A percentile compares a stretch with the other conserved stretches of the same genome.
Conservation (phyloP, 2,329 filamentous ascomycete species). For the Microdochium nivale region DNA sequence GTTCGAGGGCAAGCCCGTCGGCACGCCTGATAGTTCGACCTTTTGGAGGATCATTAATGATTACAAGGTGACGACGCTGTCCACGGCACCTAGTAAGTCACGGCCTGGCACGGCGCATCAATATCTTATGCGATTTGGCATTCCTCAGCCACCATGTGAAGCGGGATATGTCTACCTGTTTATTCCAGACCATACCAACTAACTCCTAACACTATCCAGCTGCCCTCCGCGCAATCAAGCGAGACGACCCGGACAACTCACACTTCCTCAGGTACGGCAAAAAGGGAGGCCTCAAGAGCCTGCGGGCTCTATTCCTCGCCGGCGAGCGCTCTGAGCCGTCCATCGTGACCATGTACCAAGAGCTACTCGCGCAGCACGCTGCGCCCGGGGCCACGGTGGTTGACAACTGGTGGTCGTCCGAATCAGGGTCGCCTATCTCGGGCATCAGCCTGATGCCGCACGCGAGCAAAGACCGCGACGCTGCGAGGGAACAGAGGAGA, state of each 20-base stretch:
- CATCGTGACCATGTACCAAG: conserved; percentile 74
- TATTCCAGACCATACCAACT: not conserved
- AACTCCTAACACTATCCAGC: conserved; percentile 16
- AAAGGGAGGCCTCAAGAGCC: conserved; percentile 59
- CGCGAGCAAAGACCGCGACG: conserved; percentile 44
- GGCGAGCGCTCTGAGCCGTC: conserved; percentile 85
- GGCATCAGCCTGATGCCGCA: conserved; percentile 47
- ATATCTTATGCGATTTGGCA: no score
- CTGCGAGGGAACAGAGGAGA: conserved; percentile 19
- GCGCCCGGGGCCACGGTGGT: conserved; percentile 50
- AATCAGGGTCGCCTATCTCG: conserved; percentile 50
- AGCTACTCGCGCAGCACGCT: conserved; percentile 58
- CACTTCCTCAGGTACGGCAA: conserved; percentile 55
- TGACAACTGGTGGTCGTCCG: conserved; percentile 56
- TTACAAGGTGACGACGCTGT: conserved; percentile 75
- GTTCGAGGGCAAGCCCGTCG: conserved; percentile 90
- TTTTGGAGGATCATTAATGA: conserved; percentile 86
- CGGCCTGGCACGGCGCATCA: no score
- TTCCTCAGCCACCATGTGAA: no score
- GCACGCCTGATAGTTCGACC: conserved; percentile 76
- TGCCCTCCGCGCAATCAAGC: conserved; percentile 76
- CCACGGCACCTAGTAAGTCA: conserved; percentile 66
- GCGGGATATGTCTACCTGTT: not conserved
- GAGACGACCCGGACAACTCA: conserved; percentile 71
- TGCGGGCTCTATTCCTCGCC: conserved; percentile 74